A percentile compares a stretch with the other conserved stretches of the same genome.
These are phyloP conservation scores for Xylariaceae sp. DNA, from an alignment of 2,329 filamentous ascomycete genomes.

Conservation along the genomic window DNA sequence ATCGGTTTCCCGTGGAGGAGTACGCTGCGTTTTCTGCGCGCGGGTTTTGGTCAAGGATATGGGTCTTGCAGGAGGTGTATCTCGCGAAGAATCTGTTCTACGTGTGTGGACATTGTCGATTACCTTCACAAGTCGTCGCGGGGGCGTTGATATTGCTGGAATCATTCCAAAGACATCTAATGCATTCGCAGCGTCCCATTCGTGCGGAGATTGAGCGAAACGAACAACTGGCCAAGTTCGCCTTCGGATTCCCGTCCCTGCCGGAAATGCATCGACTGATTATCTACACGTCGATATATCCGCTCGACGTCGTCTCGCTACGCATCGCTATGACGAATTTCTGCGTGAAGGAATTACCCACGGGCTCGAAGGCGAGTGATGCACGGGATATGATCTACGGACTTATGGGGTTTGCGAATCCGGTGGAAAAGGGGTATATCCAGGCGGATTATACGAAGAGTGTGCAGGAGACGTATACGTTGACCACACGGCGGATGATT, in stretches of 20 bases:
- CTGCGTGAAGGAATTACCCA: slow-evolving; percentile 15
- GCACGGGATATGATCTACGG: slow-evolving; percentile 15
- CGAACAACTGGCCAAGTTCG: slow-evolving; percentile 2
- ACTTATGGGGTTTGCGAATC: slow-evolving; percentile 13
- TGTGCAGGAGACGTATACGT: slow-evolving; percentile 5
- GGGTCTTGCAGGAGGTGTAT: slow-evolving; percentile 18
- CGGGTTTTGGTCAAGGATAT: slow-evolving; percentile 12
- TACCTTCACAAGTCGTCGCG: slow-evolving; percentile 1
- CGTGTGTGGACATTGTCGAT: slow-evolving; percentile 3
- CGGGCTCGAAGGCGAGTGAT: slow-evolving; percentile 12
- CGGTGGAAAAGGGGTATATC: slow-evolving; percentile 9
- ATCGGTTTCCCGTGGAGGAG: slow-evolving; percentile 6
- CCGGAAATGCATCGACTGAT: slow-evolving; percentile 14
- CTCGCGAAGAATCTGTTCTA: slow-evolving; percentile 11
- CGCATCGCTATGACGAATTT: slow-evolving; percentile 18
- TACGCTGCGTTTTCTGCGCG: slow-evolving; percentile 8
- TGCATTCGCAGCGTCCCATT: neutral
- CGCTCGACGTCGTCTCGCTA: slow-evolving; percentile 7
- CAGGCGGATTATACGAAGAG: slow-evolving; percentile 8
- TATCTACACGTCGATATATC: slow-evolving; percentile 15
- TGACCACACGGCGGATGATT: slow-evolving; percentile 4
- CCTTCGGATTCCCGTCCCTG: neutral
- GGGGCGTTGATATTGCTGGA: slow-evolving; percentile 15
- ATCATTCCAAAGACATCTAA: slow-evolving; percentile 8
- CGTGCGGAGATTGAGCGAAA: neutral